A percentile compares a stretch with the other conserved stretches of the same genome.
These are phyloP conservation scores for Ophiocordyceps polyrhachis-furcata DNA, from an alignment of 2,329 filamentous ascomycete species.

Conservation along the genomic window DNA sequence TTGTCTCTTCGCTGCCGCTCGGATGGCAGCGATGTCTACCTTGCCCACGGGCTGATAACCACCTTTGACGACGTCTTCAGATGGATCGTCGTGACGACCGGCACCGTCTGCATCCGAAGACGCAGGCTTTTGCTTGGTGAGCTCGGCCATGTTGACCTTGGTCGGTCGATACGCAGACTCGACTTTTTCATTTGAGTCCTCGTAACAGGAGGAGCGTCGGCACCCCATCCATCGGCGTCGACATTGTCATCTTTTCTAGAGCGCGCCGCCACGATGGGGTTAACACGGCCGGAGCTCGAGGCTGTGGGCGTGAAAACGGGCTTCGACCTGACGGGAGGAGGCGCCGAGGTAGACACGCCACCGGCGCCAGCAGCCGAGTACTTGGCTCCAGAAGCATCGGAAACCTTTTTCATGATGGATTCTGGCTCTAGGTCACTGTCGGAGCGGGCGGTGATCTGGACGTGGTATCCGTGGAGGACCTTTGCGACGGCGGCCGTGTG, in stretches of 20 bases:
- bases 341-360: constrained; percentile 30
- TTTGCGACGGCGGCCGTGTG: constrained; percentile 80
- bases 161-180: constrained; percentile 85
- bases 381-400: constrained; percentile 86
- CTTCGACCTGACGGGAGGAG: constrained; percentile 65
- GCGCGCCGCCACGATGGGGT: constrained; percentile 49
- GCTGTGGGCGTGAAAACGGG: constrained; percentile 73
- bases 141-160: constrained; percentile 80
- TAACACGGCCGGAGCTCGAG: constrained; percentile 34
- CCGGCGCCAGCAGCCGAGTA: constrained; percentile 56
- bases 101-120: constrained; percentile 40
- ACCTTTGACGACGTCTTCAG: constrained; percentile 55
- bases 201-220: constrained; percentile 79
- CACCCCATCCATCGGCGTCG: constrained; percentile 84
- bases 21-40: constrained; percentile 87
- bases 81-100: constrained; percentile 22
- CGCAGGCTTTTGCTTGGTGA: constrained; percentile 54
- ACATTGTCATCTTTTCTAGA: constrained; percentile 39
- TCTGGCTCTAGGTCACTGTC: constrained; percentile 78
- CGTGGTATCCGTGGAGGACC: constrained; percentile 88
- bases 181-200: constrained; percentile 84
- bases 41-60: constrained; percentile 90
- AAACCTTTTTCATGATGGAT: constrained; percentile 77
- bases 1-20: constrained; percentile 49
- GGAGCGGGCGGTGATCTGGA: constrained; percentile 89